Evolutionary conservation across 352 stramenopile species (phyloP), one percentile per base, ranked within the genome.

Genomic region (Pythium apleroticum): DNA sequence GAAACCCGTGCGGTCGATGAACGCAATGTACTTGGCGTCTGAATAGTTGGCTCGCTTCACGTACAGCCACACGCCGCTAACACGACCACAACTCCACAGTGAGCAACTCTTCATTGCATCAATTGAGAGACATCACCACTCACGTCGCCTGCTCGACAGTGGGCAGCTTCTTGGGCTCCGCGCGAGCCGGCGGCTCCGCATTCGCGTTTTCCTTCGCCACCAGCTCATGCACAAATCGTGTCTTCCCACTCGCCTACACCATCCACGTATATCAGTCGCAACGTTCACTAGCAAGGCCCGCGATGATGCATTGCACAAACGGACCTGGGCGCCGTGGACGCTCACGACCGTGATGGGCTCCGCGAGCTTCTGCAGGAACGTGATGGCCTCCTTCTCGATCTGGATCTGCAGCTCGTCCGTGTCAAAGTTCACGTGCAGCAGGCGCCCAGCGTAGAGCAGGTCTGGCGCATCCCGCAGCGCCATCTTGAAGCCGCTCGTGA

Each of bases 311-410:
- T 35, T 49, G 6, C 4, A 6, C 24, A 41, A 28, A 11, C 43
- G 20, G 28, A 77, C 75, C 68, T 77, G 81, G 6, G 68, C 55
- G 46, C 83, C 83, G 45, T 92, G 81, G 24, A 95, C 41, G 63
- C 80, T 91, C 62, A 93, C 81, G 54, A 91, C 76, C 27, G 84
- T 65, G 52, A 95, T 62, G 24, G 86, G 74, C 20, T 89, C 86
- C 0, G 78, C 76, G 45, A 93, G 72, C 14, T 77, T 77, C 72
- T 93, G 81, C 14, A 94, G 72, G 61, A 93, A 93, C 7, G 72
- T 80, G 14, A 93, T 83, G 19, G 86, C 76, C 12, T 88, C 77
- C 53, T 85, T 78, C 57, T 94, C 68, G 49, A 93, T 83, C 68
- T 93, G 80, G 54, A 93, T 76, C 41, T 80, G 78, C 56, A 93